Evolutionary conservation across 23 red algal species (phyloP), one percentile per base, ranked within the genome.

Genomic region (Gracilaria domingensis): DNA sequence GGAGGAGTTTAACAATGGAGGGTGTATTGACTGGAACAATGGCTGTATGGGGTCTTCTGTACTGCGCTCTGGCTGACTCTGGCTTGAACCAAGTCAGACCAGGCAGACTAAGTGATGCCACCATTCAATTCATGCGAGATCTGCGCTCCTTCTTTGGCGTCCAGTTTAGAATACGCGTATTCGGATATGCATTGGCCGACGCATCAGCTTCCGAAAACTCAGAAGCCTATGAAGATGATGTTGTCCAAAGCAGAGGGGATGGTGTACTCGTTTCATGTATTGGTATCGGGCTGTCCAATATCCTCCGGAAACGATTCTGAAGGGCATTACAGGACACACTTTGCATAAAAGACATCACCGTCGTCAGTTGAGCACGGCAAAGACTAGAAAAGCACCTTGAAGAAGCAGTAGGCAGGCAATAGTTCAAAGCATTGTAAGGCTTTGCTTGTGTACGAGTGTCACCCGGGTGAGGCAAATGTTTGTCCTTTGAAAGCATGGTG

Each of bases 131-230:
- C 30, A 79, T 95, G 51, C 80, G 96, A 42, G 96, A 98, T 80
- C 32, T 98, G 66, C 53, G 70, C 17, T 55, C 72, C 35, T 98
- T 98, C 62, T 66, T 95, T 75, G 96, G 96, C 1, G 96, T 98
- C 16, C 50, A 78, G 0, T 98, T 98, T 50, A 91, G 92, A 51
- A 28, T 88, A 54, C 70, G 58, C 29, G 71, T 81, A 21, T 66
- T 83, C 37, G 77, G 69, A n/a, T 76, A 79, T 35, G 55, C 50
- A 7, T 40, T 38, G 40, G 48, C 60, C 50, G 90, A 47, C 23
- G 87, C 69, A 54, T 37, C 58, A 35, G 57, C 38, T 42, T 65
- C 60, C 13, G 75, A 70, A 20, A 18, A 91, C 25, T 60, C 36
- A 8, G 73, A 53, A 20, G 86, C 4, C 39, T 56, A 2, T 32